phyloP scores from a whole-genome alignment of 495 filamentous ascomycete genomes.

The Penicillium crystallinum region DNA sequence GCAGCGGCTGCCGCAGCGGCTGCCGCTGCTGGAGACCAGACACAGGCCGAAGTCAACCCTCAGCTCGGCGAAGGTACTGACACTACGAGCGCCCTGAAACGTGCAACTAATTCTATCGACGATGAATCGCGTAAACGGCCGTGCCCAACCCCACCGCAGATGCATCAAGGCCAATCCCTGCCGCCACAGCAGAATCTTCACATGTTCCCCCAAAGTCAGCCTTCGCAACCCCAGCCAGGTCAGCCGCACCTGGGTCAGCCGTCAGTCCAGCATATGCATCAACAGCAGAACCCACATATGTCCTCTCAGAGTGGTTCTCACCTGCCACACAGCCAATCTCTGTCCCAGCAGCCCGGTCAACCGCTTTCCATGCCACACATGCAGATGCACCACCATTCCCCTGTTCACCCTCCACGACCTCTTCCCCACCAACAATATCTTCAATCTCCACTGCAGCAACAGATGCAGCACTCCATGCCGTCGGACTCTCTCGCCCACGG shows the following conservation, averaged over 20 bases:
- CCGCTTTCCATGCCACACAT: slow-evolving; percentile 20
- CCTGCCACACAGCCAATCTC: slow-evolving; percentile 6
- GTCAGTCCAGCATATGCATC: slow-evolving; percentile 11
- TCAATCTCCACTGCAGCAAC: slow-evolving; percentile 21
- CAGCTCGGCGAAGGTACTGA: slow-evolving; percentile 11
- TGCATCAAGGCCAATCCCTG: slow-evolving; percentile 10
- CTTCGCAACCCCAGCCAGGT: slow-evolving; percentile 6
- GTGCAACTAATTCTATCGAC: slow-evolving; percentile 17
- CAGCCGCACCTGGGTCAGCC: slow-evolving; percentile 12
- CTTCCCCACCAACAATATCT: slow-evolving; percentile 17
- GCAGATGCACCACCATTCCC: slow-evolving; percentile 25
- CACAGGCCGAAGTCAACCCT: not conserved
- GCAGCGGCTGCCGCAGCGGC: slow-evolving; percentile 24
- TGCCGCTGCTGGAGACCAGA: slow-evolving; percentile 8
- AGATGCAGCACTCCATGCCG: slow-evolving; percentile 15
- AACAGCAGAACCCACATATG: slow-evolving; percentile 17
- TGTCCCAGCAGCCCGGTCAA: slow-evolving; percentile 16
- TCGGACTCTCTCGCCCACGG: slow-evolving; percentile 9
- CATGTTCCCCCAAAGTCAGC: slow-evolving; percentile 7
- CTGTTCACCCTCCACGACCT: slow-evolving; percentile 12
- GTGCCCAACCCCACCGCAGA: slow-evolving; percentile 27
- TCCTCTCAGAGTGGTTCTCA: slow-evolving; percentile 9
- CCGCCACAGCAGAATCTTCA: slow-evolving; percentile 2
- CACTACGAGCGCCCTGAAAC: slow-evolving; percentile 25
- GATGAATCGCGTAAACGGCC: slow-evolving; percentile 33